Conservation (phyloP, 257 asterid genomes). For the Capsicum chinense region DNA sequence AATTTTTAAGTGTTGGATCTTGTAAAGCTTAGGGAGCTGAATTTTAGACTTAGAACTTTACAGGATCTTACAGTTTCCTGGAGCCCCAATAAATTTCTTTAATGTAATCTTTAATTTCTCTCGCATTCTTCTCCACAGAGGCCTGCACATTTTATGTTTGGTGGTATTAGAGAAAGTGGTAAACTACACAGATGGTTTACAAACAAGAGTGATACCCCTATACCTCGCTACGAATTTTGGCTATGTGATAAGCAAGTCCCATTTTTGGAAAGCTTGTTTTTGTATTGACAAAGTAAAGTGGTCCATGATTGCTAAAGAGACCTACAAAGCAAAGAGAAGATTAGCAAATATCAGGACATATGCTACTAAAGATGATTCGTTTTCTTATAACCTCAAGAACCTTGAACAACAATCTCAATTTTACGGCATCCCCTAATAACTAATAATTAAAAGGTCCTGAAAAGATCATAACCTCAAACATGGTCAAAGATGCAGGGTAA, state of each 20-base stretch:
- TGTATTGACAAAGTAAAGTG: conserved; percentile 76
- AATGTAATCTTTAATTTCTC: too few species aligned
- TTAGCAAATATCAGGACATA: conserved; percentile 10
- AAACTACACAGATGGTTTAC: not conserved
- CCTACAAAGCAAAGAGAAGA: conserved; percentile 37
- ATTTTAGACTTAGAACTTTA: too few species aligned
- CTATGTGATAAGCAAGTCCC: conserved; percentile 94
- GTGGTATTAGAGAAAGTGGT: not conserved
- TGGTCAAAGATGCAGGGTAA: too few species aligned
- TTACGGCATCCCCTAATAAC: not conserved
- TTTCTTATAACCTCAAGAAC: not conserved
- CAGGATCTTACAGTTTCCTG: too few species aligned
- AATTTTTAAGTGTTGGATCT: too few species aligned
- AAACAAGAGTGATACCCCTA: conserved; percentile 34
- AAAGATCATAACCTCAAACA: too few species aligned
- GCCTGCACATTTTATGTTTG: too few species aligned
- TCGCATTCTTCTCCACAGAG: too few species aligned
- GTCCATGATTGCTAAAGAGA: conserved; percentile 62
- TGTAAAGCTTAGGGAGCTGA: too few species aligned
- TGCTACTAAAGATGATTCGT: not conserved
- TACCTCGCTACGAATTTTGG: conserved; percentile 60
- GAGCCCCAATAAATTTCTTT: too few species aligned
- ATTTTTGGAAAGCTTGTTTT: conserved; percentile 82
- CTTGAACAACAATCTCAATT: conserved; percentile 8
- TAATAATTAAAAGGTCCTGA: not conserved